A percentile compares a stretch with the other conserved stretches of the same genome.
Evolutionary conservation across 2,329 filamentous ascomycete genomes (phyloP).

Genomic region (Aspergillus hiratsukae): DNA sequence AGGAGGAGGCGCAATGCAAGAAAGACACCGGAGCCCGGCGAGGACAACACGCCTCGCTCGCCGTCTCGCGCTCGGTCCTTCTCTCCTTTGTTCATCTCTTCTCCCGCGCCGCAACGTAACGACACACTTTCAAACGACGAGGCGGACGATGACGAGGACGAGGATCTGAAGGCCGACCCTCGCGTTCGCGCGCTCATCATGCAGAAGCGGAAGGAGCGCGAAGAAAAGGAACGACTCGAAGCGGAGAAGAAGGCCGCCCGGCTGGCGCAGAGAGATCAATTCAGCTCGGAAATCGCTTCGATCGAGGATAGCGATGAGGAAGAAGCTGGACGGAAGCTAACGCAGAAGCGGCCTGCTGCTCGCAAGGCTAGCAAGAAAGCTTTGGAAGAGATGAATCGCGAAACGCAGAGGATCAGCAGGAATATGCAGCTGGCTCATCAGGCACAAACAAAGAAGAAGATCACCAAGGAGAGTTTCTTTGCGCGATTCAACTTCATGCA

Average conservation of each 20-base stretch:
- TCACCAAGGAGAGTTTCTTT: conserved; percentile 76
- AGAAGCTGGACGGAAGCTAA: conserved; percentile 62
- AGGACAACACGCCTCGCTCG: conserved; percentile 23
- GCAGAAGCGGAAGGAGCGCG: conserved; percentile 66
- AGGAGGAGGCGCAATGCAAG: conserved; percentile 29
- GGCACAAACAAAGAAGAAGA: conserved; percentile 85
- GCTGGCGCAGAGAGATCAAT: conserved; percentile 26
- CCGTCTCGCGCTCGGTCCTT: conserved; percentile 21
- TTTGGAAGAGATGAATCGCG: conserved; percentile 87
- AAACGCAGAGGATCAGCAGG: conserved; percentile 85
- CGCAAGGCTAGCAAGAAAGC: conserved; percentile 94
- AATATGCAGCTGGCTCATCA: conserved; percentile 90
- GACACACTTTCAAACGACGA: conserved; percentile 16
- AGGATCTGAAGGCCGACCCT: conserved; percentile 41
- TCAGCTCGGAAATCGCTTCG: conserved; percentile 40
- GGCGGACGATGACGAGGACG: conserved; percentile 18
- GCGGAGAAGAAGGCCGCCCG: conserved; percentile 38
- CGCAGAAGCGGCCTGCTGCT: conserved; percentile 61
- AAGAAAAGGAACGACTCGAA: conserved; percentile 59
- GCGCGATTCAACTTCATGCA: conserved; percentile 73
- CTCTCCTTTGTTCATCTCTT: conserved; percentile 46
- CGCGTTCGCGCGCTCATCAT: conserved; percentile 69
- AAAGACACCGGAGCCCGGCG: conserved; percentile 24
- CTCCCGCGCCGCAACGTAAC: conserved; percentile 14
- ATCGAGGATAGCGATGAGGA: conserved; percentile 54